Evolutionary conservation across 164 flowering plant species (phyloP).

Genomic region (Liriodendron chinense): DNA sequence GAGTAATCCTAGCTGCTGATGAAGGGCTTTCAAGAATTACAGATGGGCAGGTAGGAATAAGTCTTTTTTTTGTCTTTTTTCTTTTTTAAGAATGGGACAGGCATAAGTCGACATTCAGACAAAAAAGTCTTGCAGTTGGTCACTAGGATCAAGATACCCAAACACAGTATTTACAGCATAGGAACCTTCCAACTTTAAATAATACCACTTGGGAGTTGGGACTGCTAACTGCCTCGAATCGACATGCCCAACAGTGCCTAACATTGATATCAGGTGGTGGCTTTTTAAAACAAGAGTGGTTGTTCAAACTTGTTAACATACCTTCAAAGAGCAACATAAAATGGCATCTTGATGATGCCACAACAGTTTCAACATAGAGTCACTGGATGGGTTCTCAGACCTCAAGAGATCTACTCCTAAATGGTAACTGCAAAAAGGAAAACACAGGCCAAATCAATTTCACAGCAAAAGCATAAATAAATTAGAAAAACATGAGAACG

Average conservation of each 20-base stretch:
- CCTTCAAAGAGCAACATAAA: conserved; percentile 93
- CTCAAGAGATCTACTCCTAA: conserved; percentile 66
- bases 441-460: neutral
- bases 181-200: neutral
- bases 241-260: neutral
- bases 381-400: conserved; percentile 44
- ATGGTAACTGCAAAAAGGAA: conserved; percentile 48
- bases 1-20: no score
- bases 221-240: neutral
- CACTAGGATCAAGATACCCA: no score
- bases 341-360: conserved; percentile 96
- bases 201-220: neutral
- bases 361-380: conserved; percentile 57
- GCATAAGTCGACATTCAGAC: no score
- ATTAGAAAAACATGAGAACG: no score
- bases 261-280: neutral
- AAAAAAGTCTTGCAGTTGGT: no score
- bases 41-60: no score
- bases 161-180: neutral
- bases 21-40: no score
- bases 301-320: neutral
- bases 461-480: no score
- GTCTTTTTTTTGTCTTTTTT: no score
- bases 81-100: no score
- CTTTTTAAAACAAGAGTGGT: neutral